Conservation (phyloP, 139 green algal genomes). For the Coccomyxa sp. region DNA sequence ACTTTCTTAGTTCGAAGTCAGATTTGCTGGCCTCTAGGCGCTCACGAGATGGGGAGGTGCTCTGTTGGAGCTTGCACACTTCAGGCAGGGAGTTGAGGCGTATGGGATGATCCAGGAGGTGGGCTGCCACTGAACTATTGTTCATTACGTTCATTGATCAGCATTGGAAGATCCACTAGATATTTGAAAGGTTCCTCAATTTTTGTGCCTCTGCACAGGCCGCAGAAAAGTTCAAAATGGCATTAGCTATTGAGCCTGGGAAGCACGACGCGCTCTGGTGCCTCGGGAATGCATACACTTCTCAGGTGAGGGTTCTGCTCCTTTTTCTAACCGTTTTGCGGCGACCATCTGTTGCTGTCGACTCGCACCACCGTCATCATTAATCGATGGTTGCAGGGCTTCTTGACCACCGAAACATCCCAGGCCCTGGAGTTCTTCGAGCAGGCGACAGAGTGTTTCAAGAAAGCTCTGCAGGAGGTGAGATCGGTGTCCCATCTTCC, state of each 20-base stretch:
- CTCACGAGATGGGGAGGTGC: constrained; percentile 91
- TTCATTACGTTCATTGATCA: too few species aligned
- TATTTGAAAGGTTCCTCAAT: too few species aligned
- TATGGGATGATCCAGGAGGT: constrained; percentile 84
- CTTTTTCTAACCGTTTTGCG: neutral
- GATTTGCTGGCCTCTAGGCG: constrained; percentile 51
- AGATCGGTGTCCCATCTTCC: neutral
- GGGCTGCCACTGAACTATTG: neutral
- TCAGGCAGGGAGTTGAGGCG: constrained; percentile 79
- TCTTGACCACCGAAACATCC: constrained; percentile 58
- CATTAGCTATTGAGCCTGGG: constrained; percentile 66
- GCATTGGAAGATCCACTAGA: too few species aligned
- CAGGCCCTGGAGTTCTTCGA: constrained; percentile 74
- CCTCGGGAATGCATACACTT: constrained; percentile 93
- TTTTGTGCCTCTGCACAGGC: constrained; percentile 39
- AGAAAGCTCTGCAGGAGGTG: constrained; percentile 51
- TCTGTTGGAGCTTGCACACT: constrained; percentile 96
- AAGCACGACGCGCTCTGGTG: constrained; percentile 92
- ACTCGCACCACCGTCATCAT: too few species aligned
- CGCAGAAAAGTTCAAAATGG: constrained; percentile 77
- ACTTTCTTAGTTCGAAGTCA: neutral
- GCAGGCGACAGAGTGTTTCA: constrained; percentile 78
- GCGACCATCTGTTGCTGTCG: too few species aligned
- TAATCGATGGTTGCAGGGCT: constrained; percentile 49
- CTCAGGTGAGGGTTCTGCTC: constrained; percentile 17